These are phyloP conservation scores for Harringtonia aguacate DNA, from an alignment of 2,329 filamentous ascomycete species.

Conservation along the genomic window DNA sequence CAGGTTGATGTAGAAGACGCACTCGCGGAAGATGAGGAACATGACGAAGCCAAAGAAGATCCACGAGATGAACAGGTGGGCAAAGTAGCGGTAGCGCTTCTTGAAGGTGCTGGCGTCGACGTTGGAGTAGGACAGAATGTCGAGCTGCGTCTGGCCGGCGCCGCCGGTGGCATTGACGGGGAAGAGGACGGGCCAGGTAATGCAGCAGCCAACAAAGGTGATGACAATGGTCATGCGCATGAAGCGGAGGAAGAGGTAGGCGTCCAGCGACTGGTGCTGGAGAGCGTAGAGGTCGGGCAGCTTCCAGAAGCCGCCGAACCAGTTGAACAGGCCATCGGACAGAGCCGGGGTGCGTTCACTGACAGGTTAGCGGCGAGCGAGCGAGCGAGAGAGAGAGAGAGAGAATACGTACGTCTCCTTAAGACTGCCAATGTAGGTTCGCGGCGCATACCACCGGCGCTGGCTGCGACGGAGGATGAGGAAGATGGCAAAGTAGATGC, in stretches of 20 bases:
- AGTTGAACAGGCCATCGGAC: constrained; percentile 53
- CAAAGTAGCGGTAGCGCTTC: constrained; percentile 60
- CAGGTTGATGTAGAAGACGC: constrained; percentile 88
- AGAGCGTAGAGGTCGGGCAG: constrained; percentile 69
- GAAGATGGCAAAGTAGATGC: constrained; percentile 31
- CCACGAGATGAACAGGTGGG: constrained; percentile 72
- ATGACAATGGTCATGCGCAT: constrained; percentile 66
- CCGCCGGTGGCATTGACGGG: constrained; percentile 82
- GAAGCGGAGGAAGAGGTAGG: constrained; percentile 83
- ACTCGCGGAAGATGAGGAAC: constrained; percentile 80
- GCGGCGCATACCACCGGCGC: constrained; percentile 36
- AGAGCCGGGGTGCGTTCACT: constrained; percentile 49
- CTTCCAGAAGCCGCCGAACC: constrained; percentile 57
- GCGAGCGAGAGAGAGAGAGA: too few species aligned
- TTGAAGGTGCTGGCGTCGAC: constrained; percentile 40
- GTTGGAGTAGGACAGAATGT: constrained; percentile 72
- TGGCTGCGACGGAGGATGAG: constrained; percentile 32
- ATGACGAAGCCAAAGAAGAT: constrained; percentile 81
- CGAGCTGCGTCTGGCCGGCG: constrained; percentile 52
- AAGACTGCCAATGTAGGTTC: constrained; percentile 37
- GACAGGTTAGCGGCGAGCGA: constrained; percentile 1
- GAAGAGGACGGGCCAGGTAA: constrained; percentile 80
- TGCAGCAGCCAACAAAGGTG: constrained; percentile 69
- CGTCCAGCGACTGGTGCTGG: constrained; percentile 85
- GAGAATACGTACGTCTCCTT: constrained; percentile 23